Base-by-base conservation (phyloP, 2,329 filamentous ascomycete species). In the Mollisiaceae sp. region DNA sequence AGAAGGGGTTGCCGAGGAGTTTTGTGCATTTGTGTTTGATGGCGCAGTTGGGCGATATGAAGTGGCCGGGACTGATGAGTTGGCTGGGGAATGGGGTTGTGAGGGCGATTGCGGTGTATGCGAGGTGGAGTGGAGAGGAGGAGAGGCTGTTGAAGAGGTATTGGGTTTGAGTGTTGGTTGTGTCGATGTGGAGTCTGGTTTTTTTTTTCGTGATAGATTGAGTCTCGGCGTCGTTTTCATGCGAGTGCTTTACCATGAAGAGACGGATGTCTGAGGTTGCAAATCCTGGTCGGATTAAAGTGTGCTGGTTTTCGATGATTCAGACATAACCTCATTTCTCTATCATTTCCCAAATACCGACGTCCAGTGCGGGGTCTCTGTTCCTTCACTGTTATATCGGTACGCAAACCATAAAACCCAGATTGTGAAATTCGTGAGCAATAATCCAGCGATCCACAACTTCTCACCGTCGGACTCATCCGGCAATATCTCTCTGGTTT, bases 81-180 rank as follows among this genome's bases (percentile, higher is more conserved):
- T 38, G 47, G 52, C 22, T 60, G n/a, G 64, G 41, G 32, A 65
- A 65, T 47, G 22, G 43, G 32, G 20, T 62, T 32, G 50, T 63
- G n/a, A 58, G 52, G 32, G 24, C 43, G 43, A 60, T 63, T 38
- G 61, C 61, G 18, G 56, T 50, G 20, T 63, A 63, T 60, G 64
- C 38, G 36, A 66, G 64, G 41, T 63, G 64, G 61, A 65, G 56
- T 59, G 64, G 64, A 36, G 64, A 66, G 60, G 64, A 63, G 52
- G 57, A 63, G 57, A 66, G 64, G 43, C 35, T 66, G 57, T 58
- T 66, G 41, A 60, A 55, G 47, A 63, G 50, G 32, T 66, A 65
- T 62, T 65, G 64, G 64, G 60, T 60, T 55, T 64, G 57, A 64
- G n/a, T 32, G 24, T 3, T 15, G 24, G n/a, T 20, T 50, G n/a